Evolutionary conservation across 2,329 filamentous ascomycete genomes (phyloP).

Genomic region (Knufia fluminis): DNA sequence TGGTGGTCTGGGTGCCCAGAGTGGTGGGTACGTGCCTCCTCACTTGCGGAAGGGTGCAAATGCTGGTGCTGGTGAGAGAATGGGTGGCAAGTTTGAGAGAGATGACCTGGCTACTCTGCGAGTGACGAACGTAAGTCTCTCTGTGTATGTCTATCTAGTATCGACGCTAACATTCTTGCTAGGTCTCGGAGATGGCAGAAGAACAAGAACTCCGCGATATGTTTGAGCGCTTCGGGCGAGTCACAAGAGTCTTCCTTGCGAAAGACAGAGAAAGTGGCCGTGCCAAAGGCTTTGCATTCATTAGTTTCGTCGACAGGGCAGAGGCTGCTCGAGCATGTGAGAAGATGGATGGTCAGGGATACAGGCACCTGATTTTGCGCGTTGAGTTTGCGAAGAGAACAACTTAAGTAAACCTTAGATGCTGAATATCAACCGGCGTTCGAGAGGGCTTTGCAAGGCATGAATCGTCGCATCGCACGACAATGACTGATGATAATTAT

Average conservation of each 20-base stretch:
- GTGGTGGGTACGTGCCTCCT: slow-evolving; percentile 87
- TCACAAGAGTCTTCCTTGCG: slow-evolving; percentile 93
- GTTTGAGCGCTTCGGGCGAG: slow-evolving; percentile 94
- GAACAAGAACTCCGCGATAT: slow-evolving; percentile 92
- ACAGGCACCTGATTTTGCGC: slow-evolving; percentile 44
- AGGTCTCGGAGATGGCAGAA: slow-evolving; percentile 96
- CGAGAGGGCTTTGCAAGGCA: background rate
- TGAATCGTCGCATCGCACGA: background rate
- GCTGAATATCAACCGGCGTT: too few species aligned
- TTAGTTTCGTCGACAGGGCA: slow-evolving; percentile 82
- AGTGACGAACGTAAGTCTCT: slow-evolving; percentile 80
- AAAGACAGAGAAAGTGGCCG: slow-evolving; percentile 94
- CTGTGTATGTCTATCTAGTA: background rate
- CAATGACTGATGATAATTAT: too few species aligned
- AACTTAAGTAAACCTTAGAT: background rate
- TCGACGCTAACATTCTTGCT: slow-evolving; percentile 11
- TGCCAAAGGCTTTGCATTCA: slow-evolving; percentile 98
- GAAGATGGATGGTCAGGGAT: slow-evolving; percentile 87
- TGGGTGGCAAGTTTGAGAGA: slow-evolving; percentile 88
- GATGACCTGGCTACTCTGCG: slow-evolving; percentile 93
- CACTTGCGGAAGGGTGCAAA: slow-evolving; percentile 66
- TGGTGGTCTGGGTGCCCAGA: slow-evolving; percentile 54
- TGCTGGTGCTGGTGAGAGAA: slow-evolving; percentile 61
- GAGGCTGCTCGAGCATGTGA: slow-evolving; percentile 89
- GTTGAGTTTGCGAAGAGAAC: slow-evolving; percentile 44